Conservation (phyloP, 2,329 filamentous ascomycete species). For the Pseudogymnoascus sp. region DNA sequence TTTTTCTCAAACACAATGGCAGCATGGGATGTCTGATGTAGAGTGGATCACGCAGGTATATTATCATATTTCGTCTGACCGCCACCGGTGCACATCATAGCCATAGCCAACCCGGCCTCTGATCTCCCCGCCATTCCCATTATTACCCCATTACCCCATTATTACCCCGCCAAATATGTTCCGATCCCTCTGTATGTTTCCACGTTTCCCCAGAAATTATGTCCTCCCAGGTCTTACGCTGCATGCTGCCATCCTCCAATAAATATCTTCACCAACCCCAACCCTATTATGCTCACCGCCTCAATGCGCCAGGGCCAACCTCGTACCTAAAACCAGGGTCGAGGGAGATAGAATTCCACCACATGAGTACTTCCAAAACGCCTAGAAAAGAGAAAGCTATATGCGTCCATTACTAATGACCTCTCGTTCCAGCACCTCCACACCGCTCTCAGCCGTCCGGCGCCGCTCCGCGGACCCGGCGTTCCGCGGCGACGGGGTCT, state of each 20-base stretch:
- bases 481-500: conserved; percentile 52
- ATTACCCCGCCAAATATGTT: background rate
- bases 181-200: background rate
- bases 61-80: background rate
- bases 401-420: conserved; percentile 47
- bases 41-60: background rate
- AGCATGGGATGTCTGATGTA: background rate
- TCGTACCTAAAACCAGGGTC: background rate
- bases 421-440: conserved; percentile 59
- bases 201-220: background rate
- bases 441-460: conserved; percentile 56
- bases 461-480: conserved; percentile 67
- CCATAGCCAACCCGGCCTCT: background rate
- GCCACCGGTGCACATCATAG: background rate
- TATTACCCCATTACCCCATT: background rate
- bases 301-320: background rate
- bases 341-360: background rate
- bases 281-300: background rate
- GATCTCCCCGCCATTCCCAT: background rate
- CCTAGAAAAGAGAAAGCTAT: conserved; percentile 11
- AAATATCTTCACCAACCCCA: background rate
- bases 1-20: background rate
- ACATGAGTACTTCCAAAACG: background rate
- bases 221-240: background rate
- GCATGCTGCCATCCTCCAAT: background rate